Conservation (phyloP, 78 protist species). For the slime mould (Dictyostelium discoideum) region DNA sequence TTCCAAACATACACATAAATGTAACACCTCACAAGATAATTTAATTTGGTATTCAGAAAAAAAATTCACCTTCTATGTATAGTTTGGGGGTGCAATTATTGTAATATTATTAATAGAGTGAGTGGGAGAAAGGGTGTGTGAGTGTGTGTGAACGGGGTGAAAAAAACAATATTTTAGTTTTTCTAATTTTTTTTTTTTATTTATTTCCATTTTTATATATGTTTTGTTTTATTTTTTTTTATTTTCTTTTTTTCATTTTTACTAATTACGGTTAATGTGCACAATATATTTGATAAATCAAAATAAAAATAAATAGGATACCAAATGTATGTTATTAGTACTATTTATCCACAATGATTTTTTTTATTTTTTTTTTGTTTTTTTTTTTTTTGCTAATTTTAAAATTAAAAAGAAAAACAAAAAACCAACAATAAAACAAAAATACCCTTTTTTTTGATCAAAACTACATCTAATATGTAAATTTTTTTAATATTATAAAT, state of each 20-base stretch:
- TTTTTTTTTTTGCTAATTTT: not conserved
- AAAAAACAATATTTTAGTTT: too few species aligned
- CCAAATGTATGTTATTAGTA: not conserved
- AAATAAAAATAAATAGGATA: not conserved
- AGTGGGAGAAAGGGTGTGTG: not conserved
- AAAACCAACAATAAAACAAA: not conserved
- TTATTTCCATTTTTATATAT: too few species aligned
- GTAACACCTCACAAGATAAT: not conserved
- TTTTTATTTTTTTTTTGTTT: too few species aligned
- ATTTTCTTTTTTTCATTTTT: not conserved
- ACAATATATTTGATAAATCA: not conserved
- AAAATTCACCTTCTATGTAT: not conserved
- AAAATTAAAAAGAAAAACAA: too few species aligned
- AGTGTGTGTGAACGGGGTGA: not conserved
- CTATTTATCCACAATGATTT: not conserved
- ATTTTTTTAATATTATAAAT: too few species aligned
- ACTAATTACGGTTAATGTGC: not conserved
- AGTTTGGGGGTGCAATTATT: not conserved
- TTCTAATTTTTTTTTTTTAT: too few species aligned
- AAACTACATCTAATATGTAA: not conserved
- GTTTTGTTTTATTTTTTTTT: too few species aligned
- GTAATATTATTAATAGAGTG: not conserved
- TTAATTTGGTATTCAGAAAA: too few species aligned
- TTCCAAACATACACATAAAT: not conserved
- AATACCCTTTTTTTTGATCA: not conserved